Base-by-base conservation (phyloP, 805 yeast genomes). In the Barnettozyma siamensis region DNA sequence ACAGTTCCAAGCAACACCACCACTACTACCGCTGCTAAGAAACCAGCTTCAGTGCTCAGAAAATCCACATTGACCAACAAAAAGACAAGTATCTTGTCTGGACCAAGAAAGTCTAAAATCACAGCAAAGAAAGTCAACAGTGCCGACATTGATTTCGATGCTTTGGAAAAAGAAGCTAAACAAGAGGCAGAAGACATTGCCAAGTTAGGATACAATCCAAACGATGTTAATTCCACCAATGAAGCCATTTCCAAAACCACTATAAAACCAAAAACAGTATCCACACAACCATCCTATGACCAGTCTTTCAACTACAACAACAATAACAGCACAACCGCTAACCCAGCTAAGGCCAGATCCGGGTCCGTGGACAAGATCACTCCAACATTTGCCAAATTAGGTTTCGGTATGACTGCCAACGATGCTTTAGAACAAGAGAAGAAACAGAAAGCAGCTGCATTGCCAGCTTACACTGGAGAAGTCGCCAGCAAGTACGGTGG, bases 401-500 rank as follows among this genome's bases (percentile, higher is more conserved):
- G 96, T 1, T 88, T 88, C 56, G 97, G 97, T 52, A 89, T 88
- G 94, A 76, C 79, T 6, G 75, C 70, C 38, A 80, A 84, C 24
- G 71, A 71, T 44, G 80, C 84, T 32, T 63, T 65, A n/a, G 63
- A 66, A 38, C 57, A 71, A 35, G 67, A 71, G 9, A 62, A 69
- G 45, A 54, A 66, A 48, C 64, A 61, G 30, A 65, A 66, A 46
- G 68, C 72, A 33, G 76, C 76, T 23, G 64, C 75, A 30, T 80
- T 76, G 33, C 76, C 75, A 41, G 71, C 72, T 51, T 83, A 83
- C 59, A 78, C 88, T 1, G 93, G 93, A 29, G 81, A 80, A 49
- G 84, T 84, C 24, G 78, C 76, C 30, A 71, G 69, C 55, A 86
- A 88, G 66, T 93, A 75, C 59, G 97, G 97, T 42, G 69, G 67